A percentile compares a stretch with the other conserved stretches of the same genome.
phyloP scores from a whole-genome alignment of 1,284 basidiomycete genomes.

The Rugosomyces carneus region DNA sequence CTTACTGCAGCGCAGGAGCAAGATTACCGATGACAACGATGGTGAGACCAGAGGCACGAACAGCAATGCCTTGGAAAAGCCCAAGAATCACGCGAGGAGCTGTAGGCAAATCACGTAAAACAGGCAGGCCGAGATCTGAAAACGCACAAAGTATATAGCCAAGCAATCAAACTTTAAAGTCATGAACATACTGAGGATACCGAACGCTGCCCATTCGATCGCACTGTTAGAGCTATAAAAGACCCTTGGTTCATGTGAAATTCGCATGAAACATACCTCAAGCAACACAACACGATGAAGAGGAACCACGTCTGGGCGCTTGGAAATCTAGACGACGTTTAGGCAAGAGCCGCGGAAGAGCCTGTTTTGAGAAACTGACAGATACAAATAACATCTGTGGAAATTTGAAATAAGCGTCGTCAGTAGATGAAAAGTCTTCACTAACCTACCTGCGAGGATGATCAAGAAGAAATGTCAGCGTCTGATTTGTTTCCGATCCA shows the following conservation, averaged over 20 bases:
- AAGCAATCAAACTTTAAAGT: background rate
- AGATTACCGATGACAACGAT: conserved; percentile 57
- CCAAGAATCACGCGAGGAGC: conserved; percentile 48
- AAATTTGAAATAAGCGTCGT: background rate
- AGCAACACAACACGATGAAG: conserved; percentile 38
- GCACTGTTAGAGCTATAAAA: conserved; percentile 23
- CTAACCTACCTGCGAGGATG: conserved; percentile 60
- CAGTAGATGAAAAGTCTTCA: no score
- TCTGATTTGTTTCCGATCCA: conserved; percentile 46
- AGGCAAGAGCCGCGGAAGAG: background rate
- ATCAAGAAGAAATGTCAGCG: conserved; percentile 73
- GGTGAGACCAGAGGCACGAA: conserved; percentile 71
- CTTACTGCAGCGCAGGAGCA: conserved; percentile 63
- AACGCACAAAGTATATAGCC: background rate
- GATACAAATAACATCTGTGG: conserved; percentile 70
- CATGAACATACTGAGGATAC: conserved; percentile 37
- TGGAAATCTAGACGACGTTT: conserved; percentile 42
- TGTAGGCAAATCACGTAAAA: conserved; percentile 42
- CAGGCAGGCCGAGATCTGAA: conserved; percentile 34
- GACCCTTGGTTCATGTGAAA: background rate
- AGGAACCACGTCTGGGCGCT: conserved; percentile 83
- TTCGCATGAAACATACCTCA: conserved; percentile 33
- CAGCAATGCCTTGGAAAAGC: conserved; percentile 63
- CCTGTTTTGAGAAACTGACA: conserved; percentile 33
- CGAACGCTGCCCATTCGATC: conserved; percentile 49